These are phyloP conservation scores for Sporothrix luriei DNA, from an alignment of 2,329 filamentous ascomycete genomes.

Conservation along the genomic window DNA sequence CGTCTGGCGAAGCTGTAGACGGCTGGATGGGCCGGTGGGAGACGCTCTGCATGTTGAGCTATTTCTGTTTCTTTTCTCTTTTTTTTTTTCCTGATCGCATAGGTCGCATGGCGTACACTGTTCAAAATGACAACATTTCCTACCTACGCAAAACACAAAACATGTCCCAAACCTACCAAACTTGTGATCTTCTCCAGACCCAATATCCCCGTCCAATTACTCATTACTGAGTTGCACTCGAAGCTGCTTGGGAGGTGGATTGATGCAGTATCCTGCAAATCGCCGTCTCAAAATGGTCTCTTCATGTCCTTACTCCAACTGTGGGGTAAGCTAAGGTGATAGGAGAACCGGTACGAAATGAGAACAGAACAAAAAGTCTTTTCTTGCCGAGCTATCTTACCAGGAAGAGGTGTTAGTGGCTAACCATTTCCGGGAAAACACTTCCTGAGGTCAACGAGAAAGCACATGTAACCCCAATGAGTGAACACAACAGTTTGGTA, in stretches of 20 bases:
- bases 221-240: too few relatives aligned
- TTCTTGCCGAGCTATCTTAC: slow-evolving; percentile 23
- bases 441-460: neutral
- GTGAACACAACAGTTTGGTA: neutral
- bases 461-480: neutral
- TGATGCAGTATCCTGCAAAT: too few relatives aligned
- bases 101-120: slow-evolving; percentile 1
- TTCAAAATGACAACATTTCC: slow-evolving; percentile 7
- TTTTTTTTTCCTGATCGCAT: slow-evolving; percentile 6
- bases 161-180: too few relatives aligned
- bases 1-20: slow-evolving; percentile 39
- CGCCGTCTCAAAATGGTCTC: too few relatives aligned
- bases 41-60: neutral
- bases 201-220: too few relatives aligned
- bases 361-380: neutral
- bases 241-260: too few relatives aligned
- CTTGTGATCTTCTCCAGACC: too few relatives aligned
- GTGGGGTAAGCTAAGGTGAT: slow-evolving; percentile 21
- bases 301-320: slow-evolving; percentile 15
- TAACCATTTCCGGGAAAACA: slow-evolving; percentile 29
- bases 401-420: slow-evolving; percentile 24
- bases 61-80: neutral
- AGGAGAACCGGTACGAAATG: neutral
- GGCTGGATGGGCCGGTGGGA: neutral
- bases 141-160: neutral